Percentiles rank a stretch among this genome's conserved stretches.
Evolutionary conservation across 2,329 filamentous ascomycete genomes (phyloP).

Genomic region (Penicillium corylophilum): DNA sequence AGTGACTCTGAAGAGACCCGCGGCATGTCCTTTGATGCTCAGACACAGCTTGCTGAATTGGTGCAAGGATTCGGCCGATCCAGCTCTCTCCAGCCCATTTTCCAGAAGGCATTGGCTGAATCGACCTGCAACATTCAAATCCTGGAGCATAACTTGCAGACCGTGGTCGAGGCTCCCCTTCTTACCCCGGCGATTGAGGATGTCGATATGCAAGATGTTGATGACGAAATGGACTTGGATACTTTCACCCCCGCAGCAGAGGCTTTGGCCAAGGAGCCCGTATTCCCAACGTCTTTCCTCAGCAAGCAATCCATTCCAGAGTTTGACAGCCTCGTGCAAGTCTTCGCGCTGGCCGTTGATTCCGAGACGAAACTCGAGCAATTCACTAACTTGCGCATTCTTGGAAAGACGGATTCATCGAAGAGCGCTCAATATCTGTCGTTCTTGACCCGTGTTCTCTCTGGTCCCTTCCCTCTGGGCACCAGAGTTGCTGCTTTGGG

Average conservation of each 20-base stretch:
- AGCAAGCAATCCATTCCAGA: conserved; percentile 30
- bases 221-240: conserved; percentile 28
- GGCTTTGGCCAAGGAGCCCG: conserved; percentile 28
- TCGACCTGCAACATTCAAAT: conserved; percentile 70
- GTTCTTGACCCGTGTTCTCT: conserved; percentile 75
- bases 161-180: conserved; percentile 61
- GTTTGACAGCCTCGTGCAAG: conserved; percentile 40
- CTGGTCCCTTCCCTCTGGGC: conserved; percentile 66
- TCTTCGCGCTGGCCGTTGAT: conserved; percentile 36
- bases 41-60: conserved; percentile 64
- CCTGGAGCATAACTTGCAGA: conserved; percentile 72
- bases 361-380: conserved; percentile 31
- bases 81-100: conserved; percentile 60
- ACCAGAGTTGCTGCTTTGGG: conserved; percentile 69
- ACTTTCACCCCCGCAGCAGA: conserved; percentile 35
- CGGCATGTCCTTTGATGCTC: conserved; percentile 45
- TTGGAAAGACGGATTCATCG: conserved; percentile 45
- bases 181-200: conserved; percentile 53
- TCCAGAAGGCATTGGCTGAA: conserved; percentile 66
- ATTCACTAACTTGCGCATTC: conserved; percentile 41
- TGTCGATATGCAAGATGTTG: conserved; percentile 50
- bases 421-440: conserved; percentile 67
- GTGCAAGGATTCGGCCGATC: conserved; percentile 66
- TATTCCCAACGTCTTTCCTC: conserved; percentile 40
- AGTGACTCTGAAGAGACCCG: conserved; percentile 49